Base-by-base conservation (phyloP, 2,329 filamentous ascomycete genomes). In the Arthrobotrys entomopaga region DNA sequence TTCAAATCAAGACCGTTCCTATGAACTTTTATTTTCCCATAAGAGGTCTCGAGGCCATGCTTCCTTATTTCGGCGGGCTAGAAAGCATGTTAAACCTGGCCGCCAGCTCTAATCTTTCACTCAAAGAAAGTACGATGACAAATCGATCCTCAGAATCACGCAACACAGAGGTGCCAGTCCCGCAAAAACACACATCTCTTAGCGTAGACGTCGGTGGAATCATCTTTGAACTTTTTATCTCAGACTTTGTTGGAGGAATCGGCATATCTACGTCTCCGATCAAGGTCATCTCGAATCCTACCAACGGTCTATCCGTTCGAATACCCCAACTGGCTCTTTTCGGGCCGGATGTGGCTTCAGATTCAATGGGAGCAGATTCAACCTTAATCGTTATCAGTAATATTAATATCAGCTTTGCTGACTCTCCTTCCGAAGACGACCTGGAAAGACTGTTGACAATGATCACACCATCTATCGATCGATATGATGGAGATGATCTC, bases 381-480 rank as follows among this genome's bases (percentile, higher is more conserved):
- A 85, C 91, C 15, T 84, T 84, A 19, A 83, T 89, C 3, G 87
- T 89, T 1, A 79, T 96, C 2, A 84, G 83, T 29, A 89, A 89
- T 56, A 87, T 92, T 22, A 86, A 89, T 1, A 79, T 95, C 22
- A 90, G 94, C 70, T 96, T 91, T 78, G 82, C 92, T 1, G 86
- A 86, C 74, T 82, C 86, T 0, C 94, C 95, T 0, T 89, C 90
- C 75, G 90, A 96, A 77, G 84, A 85, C 16, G 95, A 99, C 80
- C 84, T 99, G 0, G 90, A 93, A 79, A 87, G 89, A 38, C 85
- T 99, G 0, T 83, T 99, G 0, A 90, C 91, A 60, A 85, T 99
- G 59, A 91, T 99, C 65, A 96, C 91, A 5, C 96, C 95, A 0
- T 97, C 93, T 0, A 95, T 93, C 77, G 89, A 95, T 80, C 92